Evolutionary conservation across 2,329 filamentous ascomycete species (phyloP), one percentile per base, ranked within the genome.

Genomic region (Talaromyces sp.): DNA sequence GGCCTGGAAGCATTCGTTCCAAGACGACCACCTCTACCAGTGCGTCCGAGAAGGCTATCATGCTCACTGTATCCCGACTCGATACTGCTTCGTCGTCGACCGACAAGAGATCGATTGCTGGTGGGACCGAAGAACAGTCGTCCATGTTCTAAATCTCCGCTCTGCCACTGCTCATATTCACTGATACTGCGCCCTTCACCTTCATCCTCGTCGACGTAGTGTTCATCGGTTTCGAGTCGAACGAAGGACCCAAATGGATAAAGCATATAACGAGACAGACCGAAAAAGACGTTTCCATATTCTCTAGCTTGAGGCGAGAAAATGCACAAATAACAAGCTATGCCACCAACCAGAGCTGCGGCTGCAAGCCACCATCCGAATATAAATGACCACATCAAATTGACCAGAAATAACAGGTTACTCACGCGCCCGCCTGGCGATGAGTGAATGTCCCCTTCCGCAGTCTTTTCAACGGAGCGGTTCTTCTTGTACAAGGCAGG

Each of bases 91-190:
- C 95, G 87, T 67, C 93, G 91, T 54, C 92, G 89, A 25, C 94
- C 95, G 49, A 97, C 83, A 61, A 98, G 88, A 6, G 93, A 96
- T 62, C 91, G 87, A 70, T 85, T 89, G 67, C 86, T 80, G 31
- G 80, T 87, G 2, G 95, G 95, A 0, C 95, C 96, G 76, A 99
- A 99, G 82, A 99, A 98, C 2, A 99, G 85, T 38, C 94, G 87
- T 2, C 95, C 95, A 76, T 98, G 93, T 78, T 99, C 95, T 38
- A 99, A 86, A 74, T 99, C 95, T 60, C 95, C 95, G 74, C 89
- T 97, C 80, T 99, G 95, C 95, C 95, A 99, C 79, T 97, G 93
- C 77, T 99, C 95, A 75, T 99, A 99, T 80, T 99, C 95, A 72
- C 92, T 96, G 74, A 99, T 97, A 80, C 93, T 98, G 74, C 95